Evolutionary conservation across 163 green algal species (phyloP).

Genomic region (Prototheca cutis): DNA sequence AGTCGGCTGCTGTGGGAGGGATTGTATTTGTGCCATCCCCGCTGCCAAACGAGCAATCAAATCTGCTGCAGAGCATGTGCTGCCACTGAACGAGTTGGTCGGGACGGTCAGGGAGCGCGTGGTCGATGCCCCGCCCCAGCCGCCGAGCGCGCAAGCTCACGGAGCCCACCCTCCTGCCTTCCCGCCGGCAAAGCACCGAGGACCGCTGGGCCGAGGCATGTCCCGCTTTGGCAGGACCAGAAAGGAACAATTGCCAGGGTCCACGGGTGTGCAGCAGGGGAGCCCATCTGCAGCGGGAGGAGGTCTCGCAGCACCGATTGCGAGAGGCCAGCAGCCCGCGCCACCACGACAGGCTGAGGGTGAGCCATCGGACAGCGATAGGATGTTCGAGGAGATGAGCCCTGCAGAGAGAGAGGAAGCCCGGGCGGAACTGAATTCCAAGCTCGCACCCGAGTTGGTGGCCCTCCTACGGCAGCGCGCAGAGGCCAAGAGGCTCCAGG

Average conservation of each 20-base stretch:
- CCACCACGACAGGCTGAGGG: too few species aligned
- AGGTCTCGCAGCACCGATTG: too few species aligned
- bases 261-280: neutral
- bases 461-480: constrained; percentile 12
- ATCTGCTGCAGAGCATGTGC: neutral
- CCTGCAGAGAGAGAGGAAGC: constrained; percentile 11
- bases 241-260: too few species aligned
- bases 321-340: too few species aligned
- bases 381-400: constrained; percentile 13
- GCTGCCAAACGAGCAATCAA: too few species aligned
- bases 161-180: neutral
- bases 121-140: neutral
- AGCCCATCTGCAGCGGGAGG: too few species aligned
- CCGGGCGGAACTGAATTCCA: constrained; percentile 3
- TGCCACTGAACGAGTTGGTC: neutral
- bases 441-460: neutral
- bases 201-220: neutral
- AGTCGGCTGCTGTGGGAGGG: too few species aligned
- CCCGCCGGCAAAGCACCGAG: neutral
- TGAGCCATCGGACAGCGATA: too few species aligned
- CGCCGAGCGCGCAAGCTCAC: neutral
- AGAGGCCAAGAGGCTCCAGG: neutral
- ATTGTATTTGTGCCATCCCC: too few species aligned
- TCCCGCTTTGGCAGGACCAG: too few species aligned
- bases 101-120: neutral